Base-by-base conservation (phyloP, 257 asterid species). In the Echium plantagineum region DNA sequence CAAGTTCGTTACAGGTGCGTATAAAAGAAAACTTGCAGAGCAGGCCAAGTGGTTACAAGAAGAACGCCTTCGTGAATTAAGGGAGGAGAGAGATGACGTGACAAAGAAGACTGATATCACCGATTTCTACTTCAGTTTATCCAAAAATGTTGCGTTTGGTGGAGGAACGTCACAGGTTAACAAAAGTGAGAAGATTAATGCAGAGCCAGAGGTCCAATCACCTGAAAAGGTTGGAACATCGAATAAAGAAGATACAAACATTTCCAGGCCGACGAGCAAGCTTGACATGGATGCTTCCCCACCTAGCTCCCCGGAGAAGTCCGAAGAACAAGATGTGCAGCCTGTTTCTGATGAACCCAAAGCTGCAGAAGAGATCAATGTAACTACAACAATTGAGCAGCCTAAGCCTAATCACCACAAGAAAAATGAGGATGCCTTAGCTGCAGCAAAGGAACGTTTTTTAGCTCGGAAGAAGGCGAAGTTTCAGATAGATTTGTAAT, bases 111-210 rank as follows among this genome's bases (percentile, higher is more conserved):
- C 74, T 1, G 96, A 90, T 70, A 68, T 90, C 66, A 77, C 71
- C n/a, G 95, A 90, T 60, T 87, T 90, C 67, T 90, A 90, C 75
- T 90, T 83, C 79, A 85, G 74, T 78, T 82, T 87, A 54, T 38
- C 69, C 20, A 87, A 85, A 65, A 90, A 90, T 58, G 83, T 82
- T 46, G 91, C 97, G n/a, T 89, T 80, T 74, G 98, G 98, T 48
- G 86, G 84, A 59, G 73, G 71, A 66, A 85, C 73, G 57, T 77
- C 81, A 8, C 80, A 65, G 69, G 62, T 68, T n/a, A 64, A 55
- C 63, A 80, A 77, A 71, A 55, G 78, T 31, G 76, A 69, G 69
- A 76, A 70, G 73, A 78, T 55, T 65, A 72, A 21, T 7, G 74
- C 72, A 63, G 82, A n/a, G n/a, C n/a, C n/a, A n/a, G n/a, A n/a